phyloP scores from a whole-genome alignment of 768 basidiomycete genomes.

The Leucosporidium creatinivorum region DNA sequence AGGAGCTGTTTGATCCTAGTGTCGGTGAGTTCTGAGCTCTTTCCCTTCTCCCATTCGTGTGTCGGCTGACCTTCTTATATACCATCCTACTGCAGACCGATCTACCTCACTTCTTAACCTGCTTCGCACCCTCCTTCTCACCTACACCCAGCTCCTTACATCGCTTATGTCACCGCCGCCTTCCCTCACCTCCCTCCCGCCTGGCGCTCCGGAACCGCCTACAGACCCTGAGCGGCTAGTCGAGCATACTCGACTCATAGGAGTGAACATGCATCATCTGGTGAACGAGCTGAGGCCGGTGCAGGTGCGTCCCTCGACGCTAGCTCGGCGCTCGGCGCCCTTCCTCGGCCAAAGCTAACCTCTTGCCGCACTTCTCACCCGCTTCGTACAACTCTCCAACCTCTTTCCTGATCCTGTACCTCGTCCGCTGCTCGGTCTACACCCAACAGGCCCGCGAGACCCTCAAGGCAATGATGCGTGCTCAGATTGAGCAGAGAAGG shows the following conservation, averaged over 20 bases:
- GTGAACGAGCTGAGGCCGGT: constrained; percentile 84
- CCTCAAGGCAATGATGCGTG: constrained; percentile 71
- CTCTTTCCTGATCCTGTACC: too few relatives aligned
- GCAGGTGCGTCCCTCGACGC: constrained; percentile 50
- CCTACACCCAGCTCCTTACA: constrained; percentile 65
- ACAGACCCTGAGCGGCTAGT: constrained; percentile 33
- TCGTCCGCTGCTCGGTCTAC: neutral
- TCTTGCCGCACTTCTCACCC: neutral
- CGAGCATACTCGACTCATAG: constrained; percentile 72
- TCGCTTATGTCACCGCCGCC: constrained; percentile 59
- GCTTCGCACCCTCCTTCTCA: constrained; percentile 67
- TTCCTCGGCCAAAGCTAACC: neutral
- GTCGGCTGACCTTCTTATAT: neutral
- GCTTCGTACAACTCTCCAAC: neutral
- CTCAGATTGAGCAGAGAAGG: constrained; percentile 64
- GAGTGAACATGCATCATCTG: constrained; percentile 80
- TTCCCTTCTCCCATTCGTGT: neutral
- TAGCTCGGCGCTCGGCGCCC: neutral
- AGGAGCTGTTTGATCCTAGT: constrained; percentile 61
- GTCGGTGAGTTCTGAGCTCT: constrained; percentile 50
- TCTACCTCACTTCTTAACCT: constrained; percentile 65
- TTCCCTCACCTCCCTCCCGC: constrained; percentile 37
- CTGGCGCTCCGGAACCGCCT: constrained; percentile 45
- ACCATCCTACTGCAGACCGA: constrained; percentile 51
- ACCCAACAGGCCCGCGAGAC: constrained; percentile 61